Percentiles rank a stretch among this genome's conserved stretches.
These are phyloP conservation scores for Cryptococcus depauperatus DNA, from an alignment of 1,284 basidiomycete genomes.

Conservation along the genomic window DNA sequence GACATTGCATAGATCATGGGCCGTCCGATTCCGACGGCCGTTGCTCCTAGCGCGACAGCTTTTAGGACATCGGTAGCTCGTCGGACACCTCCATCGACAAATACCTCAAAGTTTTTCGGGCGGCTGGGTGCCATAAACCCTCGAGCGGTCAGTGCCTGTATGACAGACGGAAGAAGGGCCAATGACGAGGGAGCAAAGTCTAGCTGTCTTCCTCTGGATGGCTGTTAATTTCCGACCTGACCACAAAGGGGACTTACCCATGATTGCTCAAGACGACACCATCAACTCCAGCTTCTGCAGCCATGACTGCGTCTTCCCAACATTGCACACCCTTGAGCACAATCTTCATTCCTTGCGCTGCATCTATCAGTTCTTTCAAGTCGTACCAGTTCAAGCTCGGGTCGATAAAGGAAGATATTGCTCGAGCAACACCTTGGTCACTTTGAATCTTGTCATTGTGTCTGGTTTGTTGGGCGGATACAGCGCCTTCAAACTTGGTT, in stretches of 20 bases:
- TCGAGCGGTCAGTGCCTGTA: slow-evolving; percentile 59
- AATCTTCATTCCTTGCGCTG: slow-evolving; percentile 79
- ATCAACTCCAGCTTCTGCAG: slow-evolving; percentile 70
- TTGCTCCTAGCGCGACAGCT: slow-evolving; percentile 84
- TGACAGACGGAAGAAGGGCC: slow-evolving; percentile 82
- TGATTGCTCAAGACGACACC: slow-evolving; percentile 86
- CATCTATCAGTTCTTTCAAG: slow-evolving; percentile 75
- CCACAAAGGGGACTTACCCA: slow-evolving; percentile 45
- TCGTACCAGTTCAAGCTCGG: slow-evolving; percentile 81
- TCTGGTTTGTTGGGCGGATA: slow-evolving; percentile 56
- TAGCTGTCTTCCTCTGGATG: slow-evolving; percentile 63
- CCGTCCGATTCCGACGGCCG: slow-evolving; percentile 58
- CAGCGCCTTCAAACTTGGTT: slow-evolving; percentile 83
- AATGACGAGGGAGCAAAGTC: slow-evolving; percentile 86
- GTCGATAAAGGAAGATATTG: slow-evolving; percentile 95
- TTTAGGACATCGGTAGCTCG: slow-evolving; percentile 88
- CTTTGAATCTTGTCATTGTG: slow-evolving; percentile 60
- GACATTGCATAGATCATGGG: slow-evolving; percentile 86
- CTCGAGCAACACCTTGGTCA: slow-evolving; percentile 83
- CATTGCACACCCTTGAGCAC: slow-evolving; percentile 88
- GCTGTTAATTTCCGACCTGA: slow-evolving; percentile 11
- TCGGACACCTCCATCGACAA: slow-evolving; percentile 86
- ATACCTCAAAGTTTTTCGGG: slow-evolving; percentile 71
- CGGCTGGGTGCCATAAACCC: slow-evolving; percentile 48
- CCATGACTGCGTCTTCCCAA: slow-evolving; percentile 87